phyloP scores from a whole-genome alignment of 805 yeast genomes.

The Yamadazyma phyllophila region DNA sequence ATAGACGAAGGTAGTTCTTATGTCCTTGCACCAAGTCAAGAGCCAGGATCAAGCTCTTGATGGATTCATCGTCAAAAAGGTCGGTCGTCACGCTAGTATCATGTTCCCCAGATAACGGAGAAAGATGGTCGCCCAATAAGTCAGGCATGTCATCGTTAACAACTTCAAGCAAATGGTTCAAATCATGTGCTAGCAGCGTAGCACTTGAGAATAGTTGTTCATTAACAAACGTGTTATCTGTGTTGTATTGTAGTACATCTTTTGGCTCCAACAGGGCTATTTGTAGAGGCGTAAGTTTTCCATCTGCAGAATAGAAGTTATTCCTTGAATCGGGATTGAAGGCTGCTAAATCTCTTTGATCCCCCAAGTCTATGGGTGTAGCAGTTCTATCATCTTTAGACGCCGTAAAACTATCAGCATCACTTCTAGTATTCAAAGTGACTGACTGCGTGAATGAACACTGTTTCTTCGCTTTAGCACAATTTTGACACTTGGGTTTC shows the following conservation, averaged over 20 bases:
- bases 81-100: background rate
- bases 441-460: conserved; percentile 6
- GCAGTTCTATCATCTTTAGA: background rate
- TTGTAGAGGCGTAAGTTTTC: background rate
- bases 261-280: background rate
- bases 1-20: conserved; percentile 16
- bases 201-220: conserved; percentile 14
- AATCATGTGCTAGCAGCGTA: conserved; percentile 13
- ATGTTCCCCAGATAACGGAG: background rate
- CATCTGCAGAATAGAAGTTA: no score
- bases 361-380: no score
- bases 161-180: conserved; percentile 11
- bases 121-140: background rate
- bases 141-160: conserved; percentile 11
- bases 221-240: conserved; percentile 1
- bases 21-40: conserved; percentile 15
- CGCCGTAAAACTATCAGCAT: background rate
- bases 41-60: conserved; percentile 8
- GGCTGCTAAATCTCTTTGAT: no score
- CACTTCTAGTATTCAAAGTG: background rate
- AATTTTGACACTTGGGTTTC: conserved; percentile 15
- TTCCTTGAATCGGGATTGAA: no score
- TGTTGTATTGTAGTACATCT: background rate
- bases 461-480: conserved; percentile 10
- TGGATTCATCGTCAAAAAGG: conserved; percentile 12